Evolutionary conservation across 108 stramenopile genomes (phyloP).

Genomic region (Bacterosira constricta): DNA sequence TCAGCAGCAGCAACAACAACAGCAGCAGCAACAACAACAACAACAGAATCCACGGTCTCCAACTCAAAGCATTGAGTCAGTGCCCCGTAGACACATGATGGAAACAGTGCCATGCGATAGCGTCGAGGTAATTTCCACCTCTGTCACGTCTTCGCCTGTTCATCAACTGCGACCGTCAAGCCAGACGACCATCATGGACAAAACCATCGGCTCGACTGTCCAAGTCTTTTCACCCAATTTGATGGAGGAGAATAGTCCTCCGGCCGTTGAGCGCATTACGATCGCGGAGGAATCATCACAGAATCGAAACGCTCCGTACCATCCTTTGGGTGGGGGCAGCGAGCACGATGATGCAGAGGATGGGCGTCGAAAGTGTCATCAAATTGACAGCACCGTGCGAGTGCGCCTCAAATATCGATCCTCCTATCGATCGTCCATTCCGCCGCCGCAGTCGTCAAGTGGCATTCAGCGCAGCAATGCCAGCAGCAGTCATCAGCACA

Average conservation of each 20-base stretch:
- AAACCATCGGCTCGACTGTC: not conserved
- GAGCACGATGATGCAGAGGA: not conserved
- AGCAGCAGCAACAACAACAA: not conserved
- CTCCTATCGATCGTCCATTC: not conserved
- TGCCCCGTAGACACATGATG: not conserved
- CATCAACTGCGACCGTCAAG: not conserved
- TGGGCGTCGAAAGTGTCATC: not conserved
- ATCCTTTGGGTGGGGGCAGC: slow-evolving; percentile 7
- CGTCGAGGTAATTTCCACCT: slow-evolving; percentile 7
- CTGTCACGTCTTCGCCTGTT: not conserved
- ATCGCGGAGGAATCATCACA: not conserved
- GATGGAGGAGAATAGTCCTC: slow-evolving; percentile 9
- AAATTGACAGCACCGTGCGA: not conserved
- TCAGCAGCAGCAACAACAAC: not conserved
- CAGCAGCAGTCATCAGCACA: not conserved
- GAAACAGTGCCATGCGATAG: not conserved
- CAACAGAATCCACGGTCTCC: not conserved
- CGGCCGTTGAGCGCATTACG: slow-evolving; percentile 9
- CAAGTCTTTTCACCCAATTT: not conserved
- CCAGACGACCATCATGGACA: not conserved
- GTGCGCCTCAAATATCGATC: slow-evolving; percentile 15
- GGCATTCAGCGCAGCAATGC: not conserved
- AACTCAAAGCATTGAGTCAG: not conserved
- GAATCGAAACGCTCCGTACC: slow-evolving; percentile 3
- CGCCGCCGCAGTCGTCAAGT: not conserved